A percentile compares a stretch with the other conserved stretches of the same genome.
Conservation (phyloP, 768 basidiomycete species). For the Phlegmacium glaucopus region DNA sequence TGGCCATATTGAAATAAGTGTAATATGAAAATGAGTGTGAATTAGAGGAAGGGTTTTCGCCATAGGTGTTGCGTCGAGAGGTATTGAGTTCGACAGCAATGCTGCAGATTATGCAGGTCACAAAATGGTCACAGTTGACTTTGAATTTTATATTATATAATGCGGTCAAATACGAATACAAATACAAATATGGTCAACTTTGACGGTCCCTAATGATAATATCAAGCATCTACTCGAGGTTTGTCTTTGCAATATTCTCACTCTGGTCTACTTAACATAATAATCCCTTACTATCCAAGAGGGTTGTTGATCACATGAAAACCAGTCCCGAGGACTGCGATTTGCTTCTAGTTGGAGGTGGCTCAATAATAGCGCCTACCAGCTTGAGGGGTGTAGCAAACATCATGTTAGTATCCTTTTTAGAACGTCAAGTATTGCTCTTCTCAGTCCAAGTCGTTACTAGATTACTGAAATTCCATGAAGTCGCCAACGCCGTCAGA, state of each 20-base stretch:
- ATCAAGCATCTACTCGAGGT: constrained; percentile 26
- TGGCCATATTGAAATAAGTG: too few relatives aligned
- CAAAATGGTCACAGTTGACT: too few relatives aligned
- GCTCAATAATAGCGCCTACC: constrained; percentile 55
- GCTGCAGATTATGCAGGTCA: too few relatives aligned
- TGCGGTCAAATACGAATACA: too few relatives aligned
- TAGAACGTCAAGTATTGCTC: neutral
- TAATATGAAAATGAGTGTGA: too few relatives aligned
- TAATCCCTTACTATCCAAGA: constrained; percentile 34
- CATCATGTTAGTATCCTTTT: constrained; percentile 18
- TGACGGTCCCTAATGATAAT: too few relatives aligned
- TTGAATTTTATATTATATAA: too few relatives aligned
- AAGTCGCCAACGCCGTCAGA: constrained; percentile 63
- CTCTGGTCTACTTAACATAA: neutral
- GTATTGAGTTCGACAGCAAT: too few relatives aligned
- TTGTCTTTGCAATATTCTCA: neutral
- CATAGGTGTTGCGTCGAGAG: too few relatives aligned
- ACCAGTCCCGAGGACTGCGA: constrained; percentile 54
- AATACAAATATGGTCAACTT: too few relatives aligned
- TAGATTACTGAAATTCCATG: constrained; percentile 30
- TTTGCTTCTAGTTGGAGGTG: constrained; percentile 64
- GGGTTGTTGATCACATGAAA: constrained; percentile 60
- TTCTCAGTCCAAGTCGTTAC: neutral
- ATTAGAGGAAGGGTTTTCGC: too few relatives aligned
- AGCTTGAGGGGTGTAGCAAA: constrained; percentile 47